A percentile compares a stretch with the other conserved stretches of the same genome.
Conservation (phyloP, 2,329 filamentous ascomycete species). For the Westerdykella aurantiaca region DNA sequence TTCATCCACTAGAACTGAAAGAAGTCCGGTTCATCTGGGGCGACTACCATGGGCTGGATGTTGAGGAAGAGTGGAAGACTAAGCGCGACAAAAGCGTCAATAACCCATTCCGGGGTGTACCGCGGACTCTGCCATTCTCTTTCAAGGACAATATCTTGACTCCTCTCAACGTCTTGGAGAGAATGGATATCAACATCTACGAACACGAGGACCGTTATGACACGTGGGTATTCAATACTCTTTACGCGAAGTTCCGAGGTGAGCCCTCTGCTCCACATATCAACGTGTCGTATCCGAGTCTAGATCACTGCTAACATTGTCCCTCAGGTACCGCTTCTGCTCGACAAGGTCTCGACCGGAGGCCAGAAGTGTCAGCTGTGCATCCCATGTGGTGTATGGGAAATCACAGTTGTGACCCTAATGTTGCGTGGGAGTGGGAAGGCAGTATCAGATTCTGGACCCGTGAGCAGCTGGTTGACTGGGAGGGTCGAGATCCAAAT, state of each 20-base stretch:
- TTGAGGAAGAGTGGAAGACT: conserved; percentile 17
- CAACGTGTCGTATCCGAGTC: neutral
- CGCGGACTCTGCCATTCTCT: conserved; percentile 66
- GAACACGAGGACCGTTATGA: conserved; percentile 53
- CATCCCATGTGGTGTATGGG: conserved; percentile 95
- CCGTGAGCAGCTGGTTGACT: conserved; percentile 53
- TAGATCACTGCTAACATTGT: conserved; percentile 1
- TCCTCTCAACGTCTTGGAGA: conserved; percentile 72
- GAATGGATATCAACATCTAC: conserved; percentile 78
- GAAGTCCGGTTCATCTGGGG: conserved; percentile 62
- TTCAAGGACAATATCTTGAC: conserved; percentile 70
- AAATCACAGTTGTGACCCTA: conserved; percentile 94
- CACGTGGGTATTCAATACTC: conserved; percentile 80
- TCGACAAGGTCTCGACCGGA: conserved; percentile 62
- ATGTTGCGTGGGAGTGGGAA: conserved; percentile 91
- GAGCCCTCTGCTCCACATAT: conserved; percentile 28
- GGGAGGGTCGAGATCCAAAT: conserved; percentile 32
- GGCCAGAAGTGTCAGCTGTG: conserved; percentile 86
- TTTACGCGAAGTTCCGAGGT: conserved; percentile 85
- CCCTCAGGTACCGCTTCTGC: conserved; percentile 66
- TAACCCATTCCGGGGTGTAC: conserved; percentile 24
- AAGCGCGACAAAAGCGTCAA: conserved; percentile 9
- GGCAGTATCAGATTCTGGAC: conserved; percentile 68
- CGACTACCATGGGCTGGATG: conserved; percentile 45
- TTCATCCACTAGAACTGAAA: conserved; percentile 55